Conservation (phyloP, 2,329 filamentous ascomycete genomes). For the Thermochaetoides dissita region DNA sequence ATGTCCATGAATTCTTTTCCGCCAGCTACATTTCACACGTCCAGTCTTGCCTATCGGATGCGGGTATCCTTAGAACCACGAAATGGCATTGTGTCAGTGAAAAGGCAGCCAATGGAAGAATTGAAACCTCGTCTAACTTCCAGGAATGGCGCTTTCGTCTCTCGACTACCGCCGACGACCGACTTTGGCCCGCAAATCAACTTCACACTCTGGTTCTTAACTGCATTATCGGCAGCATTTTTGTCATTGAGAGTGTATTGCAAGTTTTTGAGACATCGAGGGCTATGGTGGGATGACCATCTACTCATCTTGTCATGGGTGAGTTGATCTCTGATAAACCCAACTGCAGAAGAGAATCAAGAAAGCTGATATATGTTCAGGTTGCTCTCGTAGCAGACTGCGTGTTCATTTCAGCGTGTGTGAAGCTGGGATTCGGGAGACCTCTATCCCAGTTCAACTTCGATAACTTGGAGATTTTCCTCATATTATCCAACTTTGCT, state of each 20-base stretch:
- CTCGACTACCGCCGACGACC: slow-evolving; percentile 3
- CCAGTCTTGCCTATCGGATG: too few species aligned
- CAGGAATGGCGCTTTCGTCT: neutral
- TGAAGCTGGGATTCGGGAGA: slow-evolving; percentile 15
- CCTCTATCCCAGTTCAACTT: slow-evolving; percentile 14
- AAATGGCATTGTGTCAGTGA: too few species aligned
- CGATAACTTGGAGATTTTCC: slow-evolving; percentile 9
- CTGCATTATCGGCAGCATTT: slow-evolving; percentile 12
- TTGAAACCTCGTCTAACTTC: too few species aligned
- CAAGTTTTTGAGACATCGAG: slow-evolving; percentile 16
- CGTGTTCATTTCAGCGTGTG: slow-evolving; percentile 7
- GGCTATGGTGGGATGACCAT: slow-evolving; percentile 20
- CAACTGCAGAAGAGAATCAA: neutral
- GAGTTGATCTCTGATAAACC: neutral
- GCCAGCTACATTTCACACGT: too few species aligned
- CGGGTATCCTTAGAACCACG: too few species aligned
- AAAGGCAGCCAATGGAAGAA: too few species aligned
- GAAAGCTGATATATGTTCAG: slow-evolving; percentile 1
- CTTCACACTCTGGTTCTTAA: slow-evolving; percentile 12
- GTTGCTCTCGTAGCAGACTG: slow-evolving; percentile 7
- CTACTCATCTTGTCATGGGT: slow-evolving; percentile 17
- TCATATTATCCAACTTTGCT: slow-evolving; percentile 12
- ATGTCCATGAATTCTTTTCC: too few species aligned
- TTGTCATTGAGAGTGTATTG: slow-evolving; percentile 17
- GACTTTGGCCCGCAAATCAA: slow-evolving; percentile 12